A percentile compares a stretch with the other conserved stretches of the same genome.
Evolutionary conservation across 805 yeast genomes (phyloP).

Genomic region (Candida andamanensis): DNA sequence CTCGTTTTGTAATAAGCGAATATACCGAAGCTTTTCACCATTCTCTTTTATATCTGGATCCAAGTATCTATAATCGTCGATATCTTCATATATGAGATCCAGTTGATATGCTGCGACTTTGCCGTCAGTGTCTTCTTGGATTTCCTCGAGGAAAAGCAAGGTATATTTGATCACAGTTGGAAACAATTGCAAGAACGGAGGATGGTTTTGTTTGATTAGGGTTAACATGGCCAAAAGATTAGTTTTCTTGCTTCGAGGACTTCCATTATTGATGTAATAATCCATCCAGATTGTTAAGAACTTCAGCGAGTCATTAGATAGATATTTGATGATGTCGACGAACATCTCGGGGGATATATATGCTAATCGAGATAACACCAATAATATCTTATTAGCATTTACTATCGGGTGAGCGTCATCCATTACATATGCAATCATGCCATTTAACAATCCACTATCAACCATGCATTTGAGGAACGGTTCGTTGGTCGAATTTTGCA

Average conservation of each 20-base stretch:
- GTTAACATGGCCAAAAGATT: slow-evolving; percentile 58
- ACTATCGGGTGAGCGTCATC: slow-evolving; percentile 42
- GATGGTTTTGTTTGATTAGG: slow-evolving; percentile 30
- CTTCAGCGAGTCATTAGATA: slow-evolving; percentile 16
- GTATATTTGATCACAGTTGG: slow-evolving; percentile 26
- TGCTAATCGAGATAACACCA: slow-evolving; percentile 34
- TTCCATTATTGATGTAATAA: slow-evolving; percentile 50
- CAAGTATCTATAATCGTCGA: slow-evolving; percentile 37
- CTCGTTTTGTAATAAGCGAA: slow-evolving; percentile 20
- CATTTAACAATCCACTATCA: slow-evolving; percentile 42
- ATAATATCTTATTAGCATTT: slow-evolving; percentile 30
- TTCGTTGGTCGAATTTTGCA: slow-evolving; percentile 23
- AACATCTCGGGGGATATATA: slow-evolving; percentile 32
- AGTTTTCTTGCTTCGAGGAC: slow-evolving; percentile 70
- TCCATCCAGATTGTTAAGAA: slow-evolving; percentile 37
- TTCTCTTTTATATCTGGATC: slow-evolving; percentile 38
- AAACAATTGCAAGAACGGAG: slow-evolving; percentile 18
- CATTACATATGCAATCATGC: slow-evolving; percentile 35
- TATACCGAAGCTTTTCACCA: slow-evolving; percentile 39
- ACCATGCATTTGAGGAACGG: slow-evolving; percentile 26
- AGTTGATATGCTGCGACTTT: slow-evolving; percentile 32
- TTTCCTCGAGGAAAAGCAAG: slow-evolving; percentile 61
- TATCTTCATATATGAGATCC: slow-evolving; percentile 35
- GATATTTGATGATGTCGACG: slow-evolving; percentile 24
- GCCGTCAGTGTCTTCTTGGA: slow-evolving; percentile 48